phyloP scores from a whole-genome alignment of 768 basidiomycete species.

The Hericium alpestre region DNA sequence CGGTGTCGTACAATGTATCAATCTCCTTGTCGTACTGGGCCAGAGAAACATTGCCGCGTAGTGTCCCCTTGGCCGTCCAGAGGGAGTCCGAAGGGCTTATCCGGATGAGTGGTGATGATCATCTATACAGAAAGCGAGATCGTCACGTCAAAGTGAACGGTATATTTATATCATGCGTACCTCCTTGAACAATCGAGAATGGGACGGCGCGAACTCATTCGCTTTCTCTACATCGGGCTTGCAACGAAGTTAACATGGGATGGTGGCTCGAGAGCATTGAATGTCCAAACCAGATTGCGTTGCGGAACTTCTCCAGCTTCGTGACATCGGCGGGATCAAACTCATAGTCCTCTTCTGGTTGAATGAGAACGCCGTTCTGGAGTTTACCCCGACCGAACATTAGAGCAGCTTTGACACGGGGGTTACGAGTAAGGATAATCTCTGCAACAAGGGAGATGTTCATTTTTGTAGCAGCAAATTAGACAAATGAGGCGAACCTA shows the following conservation, averaged over 20 bases:
- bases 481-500: not conserved
- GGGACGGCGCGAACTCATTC: constrained; percentile 12
- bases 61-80: constrained; percentile 13
- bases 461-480: not conserved
- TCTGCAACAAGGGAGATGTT: not conserved
- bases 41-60: constrained; percentile 5
- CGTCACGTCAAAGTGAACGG: not conserved
- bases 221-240: constrained; percentile 11
- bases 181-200: constrained; percentile 17
- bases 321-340: not conserved
- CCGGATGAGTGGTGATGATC: constrained; percentile 14
- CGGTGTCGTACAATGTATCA: constrained; percentile 5
- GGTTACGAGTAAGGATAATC: not conserved
- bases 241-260: not conserved
- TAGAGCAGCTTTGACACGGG: not conserved
- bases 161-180: not conserved
- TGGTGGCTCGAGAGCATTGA: not conserved
- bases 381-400: constrained; percentile 6
- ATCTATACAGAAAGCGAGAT: constrained; percentile 2
- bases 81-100: constrained; percentile 12
- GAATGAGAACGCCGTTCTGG: constrained; percentile 5
- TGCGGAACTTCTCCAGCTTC: not conserved
- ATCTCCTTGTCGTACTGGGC: constrained; percentile 9
- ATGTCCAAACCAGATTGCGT: not conserved
- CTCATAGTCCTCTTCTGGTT: not conserved